Evolutionary conservation across 176 grass and related monocot genomes (phyloP), one percentile per base, ranked within the genome.

Genomic region (Aegilops longissima): DNA sequence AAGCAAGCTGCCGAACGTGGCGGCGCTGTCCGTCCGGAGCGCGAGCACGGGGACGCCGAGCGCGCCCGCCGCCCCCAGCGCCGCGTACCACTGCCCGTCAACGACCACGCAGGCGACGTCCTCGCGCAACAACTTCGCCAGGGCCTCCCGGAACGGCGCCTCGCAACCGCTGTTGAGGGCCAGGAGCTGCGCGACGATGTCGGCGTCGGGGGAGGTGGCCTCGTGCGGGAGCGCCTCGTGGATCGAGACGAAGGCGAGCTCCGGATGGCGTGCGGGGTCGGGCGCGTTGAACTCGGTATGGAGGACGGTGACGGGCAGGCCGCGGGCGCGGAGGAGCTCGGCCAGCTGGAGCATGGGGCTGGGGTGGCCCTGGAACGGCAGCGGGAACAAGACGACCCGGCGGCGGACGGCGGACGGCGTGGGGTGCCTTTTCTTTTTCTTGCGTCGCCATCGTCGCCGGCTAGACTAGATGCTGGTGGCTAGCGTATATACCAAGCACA

Each of bases 251-350:
- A 87, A 91, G 85, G 58, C 1, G 67, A 87, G n/a, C 0, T 74
- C 84, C 10, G 73, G 90, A 68, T 92, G 67, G 4, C 20, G 33
- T n/a, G 73, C 27, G 8, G 79, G 54, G 76, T 92, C 83, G 1
- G 76, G 86, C 5, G 83, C 71, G 72, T 92, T 74, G 63, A 89
- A 38, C 31, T 79, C 16, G 84, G 87, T 47, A 87, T 84, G 87
- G 78, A 92, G 45, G 66, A 92, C 66, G 82, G 87, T 89, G 83
- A 92, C 58, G 40, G 14, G 42, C 65, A 92, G 77, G 12, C 87
- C 87, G 0, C 83, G 62, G 0, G 13, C 44, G 58, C 30, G 73
- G 87, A 92, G 90, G 74, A 92, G 30, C 24, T 7, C 56, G 1
- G 39, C 90, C 4, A 92, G 79, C 62, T 80, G 79, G 11, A 92